Conservation (phyloP, 1,139 yeast genomes). For the Protomyces lactucae-debilis region DNA sequence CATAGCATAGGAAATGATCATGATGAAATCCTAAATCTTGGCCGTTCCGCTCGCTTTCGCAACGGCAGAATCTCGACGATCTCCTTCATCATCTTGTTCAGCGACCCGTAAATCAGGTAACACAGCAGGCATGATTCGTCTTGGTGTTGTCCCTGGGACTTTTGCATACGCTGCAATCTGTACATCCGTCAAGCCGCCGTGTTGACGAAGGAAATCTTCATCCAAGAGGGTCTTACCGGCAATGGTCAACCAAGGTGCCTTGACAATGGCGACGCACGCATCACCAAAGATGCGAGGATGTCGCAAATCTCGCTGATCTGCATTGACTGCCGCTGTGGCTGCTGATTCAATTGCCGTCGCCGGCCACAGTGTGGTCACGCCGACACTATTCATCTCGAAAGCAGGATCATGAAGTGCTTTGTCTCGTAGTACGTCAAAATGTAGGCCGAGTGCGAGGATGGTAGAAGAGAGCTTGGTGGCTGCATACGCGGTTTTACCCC, state of each 20-base stretch:
- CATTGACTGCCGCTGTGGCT: conserved; percentile 1
- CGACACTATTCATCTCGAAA: background rate
- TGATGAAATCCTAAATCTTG: background rate
- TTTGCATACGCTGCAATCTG: conserved; percentile 6
- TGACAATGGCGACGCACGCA: background rate
- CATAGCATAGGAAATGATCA: background rate
- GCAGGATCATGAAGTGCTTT: background rate
- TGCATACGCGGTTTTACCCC: conserved; percentile 16
- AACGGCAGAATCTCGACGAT: background rate
- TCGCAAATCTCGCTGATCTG: background rate
- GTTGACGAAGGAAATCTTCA: conserved; percentile 7
- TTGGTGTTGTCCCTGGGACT: conserved; percentile 7
- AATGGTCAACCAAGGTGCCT: background rate
- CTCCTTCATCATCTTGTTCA: conserved; percentile 19
- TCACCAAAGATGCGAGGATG: conserved; percentile 6
- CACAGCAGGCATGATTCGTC: conserved; percentile 15
- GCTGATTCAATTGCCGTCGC: conserved; percentile 14
- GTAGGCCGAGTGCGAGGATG: background rate
- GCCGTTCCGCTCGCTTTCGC: background rate
- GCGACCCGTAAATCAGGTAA: conserved; percentile 6
- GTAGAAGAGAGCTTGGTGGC: conserved; percentile 4
- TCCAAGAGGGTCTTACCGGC: conserved; percentile 3
- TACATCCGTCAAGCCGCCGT: conserved; percentile 5
- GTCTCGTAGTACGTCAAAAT: background rate
- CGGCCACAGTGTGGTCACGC: conserved; percentile 10